Percentiles rank a stretch among this genome's conserved stretches.
Evolutionary conservation across 2,329 filamentous ascomycete species (phyloP).

Genomic region (Aspergillus chevalieri): DNA sequence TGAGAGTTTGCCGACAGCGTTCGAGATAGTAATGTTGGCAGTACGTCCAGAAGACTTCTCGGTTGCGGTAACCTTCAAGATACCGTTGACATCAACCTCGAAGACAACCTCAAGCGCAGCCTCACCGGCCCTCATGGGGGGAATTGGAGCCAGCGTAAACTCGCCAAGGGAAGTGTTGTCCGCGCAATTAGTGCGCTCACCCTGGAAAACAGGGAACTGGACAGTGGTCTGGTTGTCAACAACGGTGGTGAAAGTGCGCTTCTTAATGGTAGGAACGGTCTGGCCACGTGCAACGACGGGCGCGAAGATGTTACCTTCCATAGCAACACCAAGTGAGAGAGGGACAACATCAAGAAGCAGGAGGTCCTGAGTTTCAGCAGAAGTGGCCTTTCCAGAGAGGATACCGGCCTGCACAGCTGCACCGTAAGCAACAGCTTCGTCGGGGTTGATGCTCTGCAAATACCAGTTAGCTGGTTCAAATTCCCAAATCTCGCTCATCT

Average conservation of each 20-base stretch:
- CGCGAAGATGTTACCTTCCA: conserved; percentile 99
- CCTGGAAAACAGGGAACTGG: conserved; percentile 90
- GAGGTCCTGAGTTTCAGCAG: conserved; percentile 87
- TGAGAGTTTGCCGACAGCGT: conserved; percentile 98
- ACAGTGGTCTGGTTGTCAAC: conserved; percentile 66
- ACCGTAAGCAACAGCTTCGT: conserved; percentile 98
- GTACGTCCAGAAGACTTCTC: conserved; percentile 98
- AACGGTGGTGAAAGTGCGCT: conserved; percentile 78
- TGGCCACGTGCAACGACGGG: conserved; percentile 77
- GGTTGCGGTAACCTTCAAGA: conserved; percentile 97
- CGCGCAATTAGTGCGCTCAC: conserved; percentile 95
- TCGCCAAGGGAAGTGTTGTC: conserved; percentile 97
- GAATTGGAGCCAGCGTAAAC: conserved; percentile 89
- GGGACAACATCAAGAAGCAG: conserved; percentile 94
- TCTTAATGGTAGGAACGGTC: conserved; percentile 75
- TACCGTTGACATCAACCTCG: conserved; percentile 99
- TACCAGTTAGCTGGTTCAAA: background rate
- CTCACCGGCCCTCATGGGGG: conserved; percentile 84
- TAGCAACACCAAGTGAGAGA: conserved; percentile 94
- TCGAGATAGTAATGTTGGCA: conserved; percentile 99
- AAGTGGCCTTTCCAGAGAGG: conserved; percentile 94
- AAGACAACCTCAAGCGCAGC: conserved; percentile 96
- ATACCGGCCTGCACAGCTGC: conserved; percentile 98
- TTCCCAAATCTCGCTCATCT: background rate
- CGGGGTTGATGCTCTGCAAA: conserved; percentile 82